Percentiles rank a stretch among this genome's conserved stretches.
Evolutionary conservation across 148 eudicot genomes (phyloP).

Genomic region (Persicaria tinctoria): DNA sequence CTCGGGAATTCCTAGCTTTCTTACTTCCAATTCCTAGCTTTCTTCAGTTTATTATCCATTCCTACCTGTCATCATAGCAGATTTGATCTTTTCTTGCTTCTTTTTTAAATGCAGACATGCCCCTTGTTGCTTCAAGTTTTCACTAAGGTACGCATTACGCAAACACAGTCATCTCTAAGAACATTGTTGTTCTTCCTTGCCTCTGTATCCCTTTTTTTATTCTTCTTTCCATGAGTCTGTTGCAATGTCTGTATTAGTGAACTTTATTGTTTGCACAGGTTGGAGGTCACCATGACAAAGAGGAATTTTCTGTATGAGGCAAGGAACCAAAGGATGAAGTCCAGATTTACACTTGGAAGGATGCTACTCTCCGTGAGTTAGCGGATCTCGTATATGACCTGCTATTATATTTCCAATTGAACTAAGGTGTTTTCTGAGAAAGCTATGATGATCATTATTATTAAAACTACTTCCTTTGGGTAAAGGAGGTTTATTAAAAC

Average conservation of each 20-base stretch:
- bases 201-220: not conserved
- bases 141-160: no score
- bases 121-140: no score
- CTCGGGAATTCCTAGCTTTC: no score
- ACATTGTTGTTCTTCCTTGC: no score
- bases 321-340: no score
- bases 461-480: slow-evolving; percentile 16
- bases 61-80: not conserved
- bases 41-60: not conserved
- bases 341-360: no score
- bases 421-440: not conserved
- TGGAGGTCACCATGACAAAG: no score
- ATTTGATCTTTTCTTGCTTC: slow-evolving; percentile 3
- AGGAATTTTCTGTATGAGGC: no score
- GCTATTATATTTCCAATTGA: not conserved
- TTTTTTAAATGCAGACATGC: no score
- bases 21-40: not conserved
- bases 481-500: slow-evolving; percentile 45
- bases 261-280: slow-evolving; percentile 30
- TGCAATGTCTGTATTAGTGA: not conserved
- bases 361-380: no score
- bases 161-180: no score
- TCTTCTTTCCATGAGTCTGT: not conserved
- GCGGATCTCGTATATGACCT: slow-evolving; percentile 60
- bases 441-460: not conserved